A percentile compares a stretch with the other conserved stretches of the same genome.
These are phyloP conservation scores for Harrya chromipes DNA, from an alignment of 768 basidiomycete species.

Conservation along the genomic window DNA sequence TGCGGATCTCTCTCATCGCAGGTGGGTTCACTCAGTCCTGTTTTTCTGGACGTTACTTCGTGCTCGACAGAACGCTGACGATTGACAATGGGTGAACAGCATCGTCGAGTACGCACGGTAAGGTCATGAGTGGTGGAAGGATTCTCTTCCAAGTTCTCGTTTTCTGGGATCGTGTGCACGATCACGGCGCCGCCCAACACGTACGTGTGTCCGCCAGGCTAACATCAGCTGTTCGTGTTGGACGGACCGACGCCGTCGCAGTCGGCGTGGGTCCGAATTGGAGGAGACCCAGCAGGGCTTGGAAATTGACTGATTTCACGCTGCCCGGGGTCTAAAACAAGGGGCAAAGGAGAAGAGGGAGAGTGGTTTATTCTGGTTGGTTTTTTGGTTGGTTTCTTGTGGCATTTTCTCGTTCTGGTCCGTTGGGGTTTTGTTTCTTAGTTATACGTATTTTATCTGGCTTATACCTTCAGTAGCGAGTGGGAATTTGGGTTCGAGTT, in stretches of 20 bases:
- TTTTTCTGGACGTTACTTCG: too few species aligned
- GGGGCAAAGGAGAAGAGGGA: too few species aligned
- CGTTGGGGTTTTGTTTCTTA: too few species aligned
- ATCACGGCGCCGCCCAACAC: constrained; percentile 76
- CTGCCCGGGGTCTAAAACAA: constrained; percentile 51
- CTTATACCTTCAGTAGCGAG: too few species aligned
- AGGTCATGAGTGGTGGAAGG: constrained; percentile 64
- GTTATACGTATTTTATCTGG: too few species aligned
- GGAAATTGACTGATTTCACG: constrained; percentile 79
- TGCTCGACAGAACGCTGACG: background rate
- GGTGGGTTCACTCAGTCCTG: constrained; percentile 48
- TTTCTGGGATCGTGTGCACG: constrained; percentile 66
- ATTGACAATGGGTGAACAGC: constrained; percentile 46
- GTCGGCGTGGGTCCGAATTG: constrained; percentile 73
- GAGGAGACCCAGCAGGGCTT: constrained; percentile 65
- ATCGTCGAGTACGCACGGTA: constrained; percentile 74
- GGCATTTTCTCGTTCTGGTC: too few species aligned
- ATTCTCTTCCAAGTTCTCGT: constrained; percentile 71
- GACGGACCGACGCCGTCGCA: constrained; percentile 78
- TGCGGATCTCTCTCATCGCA: constrained; percentile 64
- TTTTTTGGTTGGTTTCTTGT: too few species aligned
- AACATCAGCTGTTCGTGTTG: constrained; percentile 73
- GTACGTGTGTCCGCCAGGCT: constrained; percentile 67
- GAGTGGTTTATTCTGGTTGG: too few species aligned
- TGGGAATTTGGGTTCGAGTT: too few species aligned